Base-by-base conservation (phyloP, 148 eudicot species). In the Oxyria digyna region DNA sequence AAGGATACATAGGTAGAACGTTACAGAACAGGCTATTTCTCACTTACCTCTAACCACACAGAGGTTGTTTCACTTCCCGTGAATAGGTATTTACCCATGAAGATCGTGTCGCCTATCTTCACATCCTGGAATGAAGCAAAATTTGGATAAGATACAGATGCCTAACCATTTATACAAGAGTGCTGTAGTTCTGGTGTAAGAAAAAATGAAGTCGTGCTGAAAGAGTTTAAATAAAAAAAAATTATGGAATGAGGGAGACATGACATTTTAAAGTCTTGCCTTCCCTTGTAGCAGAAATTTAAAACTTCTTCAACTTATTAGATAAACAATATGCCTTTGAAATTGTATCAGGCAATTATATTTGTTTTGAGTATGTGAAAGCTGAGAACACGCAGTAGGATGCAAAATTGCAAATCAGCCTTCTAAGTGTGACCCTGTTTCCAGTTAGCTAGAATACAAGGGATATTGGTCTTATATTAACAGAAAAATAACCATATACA, bases 21-120 rank as follows among this genome's bases (percentile, higher is more conserved):
- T 35, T 14, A 20, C 4, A 37, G 20, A 32, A 37, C 0, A 31
- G 20, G 8, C 11, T 38, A 66, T 35, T 24, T 38, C 63, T 38
- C 62, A 70, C 91, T 76, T 80, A 93, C 98, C 95, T 93, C 98
- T 49, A 93, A 82, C 96, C 98, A 93, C 67, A 93, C 96, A 76
- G 98, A 93, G 14, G 98, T 93, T 18, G 87, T 89, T 80, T 93
- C 98, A 79, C 96, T 93, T 76, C 98, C 98, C 23, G 98, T 93
- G 77, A 89, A 93, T 74, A 93, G 81, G 76, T 93, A 93, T 78
- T 93, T 89, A 67, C 98, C 98, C 79, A 93, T 75, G 76, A 93
- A 93, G 71, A 93, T 89, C 42, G 92, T 93, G 76, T 93, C 96
- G 45, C 96, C 98, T 77, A 83, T 86, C 81, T 93, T 86, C 77